Conservation (phyloP, 106 monocot genomes). For the Apostasia ramifera region DNA sequence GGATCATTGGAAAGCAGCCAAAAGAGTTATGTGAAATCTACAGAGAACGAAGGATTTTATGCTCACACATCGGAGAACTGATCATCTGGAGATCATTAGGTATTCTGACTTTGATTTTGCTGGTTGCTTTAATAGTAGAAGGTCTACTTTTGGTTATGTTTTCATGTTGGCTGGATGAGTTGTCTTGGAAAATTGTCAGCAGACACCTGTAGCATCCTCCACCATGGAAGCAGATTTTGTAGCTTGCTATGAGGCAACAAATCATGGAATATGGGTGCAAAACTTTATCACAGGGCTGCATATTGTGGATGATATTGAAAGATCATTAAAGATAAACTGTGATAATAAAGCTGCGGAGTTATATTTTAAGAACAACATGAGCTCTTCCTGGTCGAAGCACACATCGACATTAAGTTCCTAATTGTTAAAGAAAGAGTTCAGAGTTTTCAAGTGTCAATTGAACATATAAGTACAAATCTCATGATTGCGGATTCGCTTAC, state of each 20-base stretch:
- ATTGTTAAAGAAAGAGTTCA: neutral
- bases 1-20: neutral
- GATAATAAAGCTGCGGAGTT: slow-evolving; percentile 12
- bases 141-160: neutral
- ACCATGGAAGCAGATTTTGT: slow-evolving; percentile 7
- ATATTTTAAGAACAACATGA: slow-evolving; percentile 20
- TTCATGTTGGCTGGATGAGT: neutral
- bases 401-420: slow-evolving; percentile 14
- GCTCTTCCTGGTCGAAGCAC: slow-evolving; percentile 8
- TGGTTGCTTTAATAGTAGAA: neutral
- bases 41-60: neutral
- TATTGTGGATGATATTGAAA: slow-evolving; percentile 12
- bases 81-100: neutral
- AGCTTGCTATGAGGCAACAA: slow-evolving; percentile 12
- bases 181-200: slow-evolving; percentile 7
- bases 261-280: slow-evolving; percentile 6
- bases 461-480: neutral
- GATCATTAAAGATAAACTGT: slow-evolving; percentile 6
- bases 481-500: neutral
- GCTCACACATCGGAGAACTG: neutral
- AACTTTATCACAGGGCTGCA: slow-evolving; percentile 10
- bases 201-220: slow-evolving; percentile 12
- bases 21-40: neutral
- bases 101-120: neutral
- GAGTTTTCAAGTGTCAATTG: neutral